Conservation (phyloP, 164 flowering plant species). For the Liriodendron chinense region DNA sequence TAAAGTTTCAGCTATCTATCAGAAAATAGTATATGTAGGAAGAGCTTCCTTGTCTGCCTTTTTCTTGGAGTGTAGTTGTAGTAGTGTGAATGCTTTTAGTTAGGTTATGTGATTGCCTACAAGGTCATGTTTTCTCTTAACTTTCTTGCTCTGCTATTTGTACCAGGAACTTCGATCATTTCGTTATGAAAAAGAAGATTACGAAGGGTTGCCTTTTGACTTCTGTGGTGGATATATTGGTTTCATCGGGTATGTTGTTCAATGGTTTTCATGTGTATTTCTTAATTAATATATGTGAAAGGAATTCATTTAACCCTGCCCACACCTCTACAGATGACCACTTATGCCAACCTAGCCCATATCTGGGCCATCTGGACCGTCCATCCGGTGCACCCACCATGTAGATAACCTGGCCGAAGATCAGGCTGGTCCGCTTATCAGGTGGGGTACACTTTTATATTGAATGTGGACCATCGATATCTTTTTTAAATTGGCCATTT, state of each 20-base stretch:
- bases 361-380: neutral
- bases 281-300: neutral
- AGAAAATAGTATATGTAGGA: no score
- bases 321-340: no score
- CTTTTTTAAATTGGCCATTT: neutral
- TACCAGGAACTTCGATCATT: constrained; percentile 77
- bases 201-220: constrained; percentile 85
- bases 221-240: constrained; percentile 95
- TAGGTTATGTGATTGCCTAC: neutral
- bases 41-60: no score
- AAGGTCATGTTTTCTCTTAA: neutral
- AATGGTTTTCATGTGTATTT: neutral
- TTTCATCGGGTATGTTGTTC: constrained; percentile 69
- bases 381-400: neutral
- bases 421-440: no score
- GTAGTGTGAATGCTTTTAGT: neutral
- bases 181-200: constrained; percentile 57
- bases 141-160: constrained; percentile 10
- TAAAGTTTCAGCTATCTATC: no score
- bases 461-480: no score
- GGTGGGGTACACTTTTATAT: no score
- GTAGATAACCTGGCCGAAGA: neutral
- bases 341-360: neutral
- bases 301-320: no score
- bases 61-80: no score